Base-by-base conservation (phyloP, 2,329 filamentous ascomycete genomes). In the Escovopsis sp. region DNA sequence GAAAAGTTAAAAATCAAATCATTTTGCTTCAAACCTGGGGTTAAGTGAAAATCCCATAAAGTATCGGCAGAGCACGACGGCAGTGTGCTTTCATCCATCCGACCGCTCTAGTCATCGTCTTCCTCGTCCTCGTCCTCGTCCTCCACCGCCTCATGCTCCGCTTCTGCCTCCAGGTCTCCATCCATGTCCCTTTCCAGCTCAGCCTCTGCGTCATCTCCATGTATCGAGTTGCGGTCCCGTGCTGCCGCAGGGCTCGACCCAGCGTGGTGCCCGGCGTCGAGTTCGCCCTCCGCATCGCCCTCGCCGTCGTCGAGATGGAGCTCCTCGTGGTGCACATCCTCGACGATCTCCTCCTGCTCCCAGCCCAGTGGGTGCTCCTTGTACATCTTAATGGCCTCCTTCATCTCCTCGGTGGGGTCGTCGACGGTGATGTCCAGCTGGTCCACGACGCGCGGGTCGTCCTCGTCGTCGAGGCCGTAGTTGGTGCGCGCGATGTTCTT, bases 401-500 rank as follows among this genome's bases (percentile, higher is more conserved):
- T 61, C 53, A 74, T 67, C 12, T 71, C 66, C 37, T 76, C 72
- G 27, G 63, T 65, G 7, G 74, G 73, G 35, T 77, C 72, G 29
- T 68, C 63, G 12, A 80, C 63, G 8, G 62, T 64, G 20, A 78
- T 60, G 40, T 76, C 68, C 38, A 77, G 60, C 49, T 75, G 67
- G 49, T 78, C 72, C 11, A 76, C 62, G 33, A 67, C 64, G 50
- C 70, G 63, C 48, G 70, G 67, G 43, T 70, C 65, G 41, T 70
- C 64, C 31, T 70, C 66, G 27, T 64, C 57, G 31, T 50, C 51
- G 25, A 67, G 55, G 43, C 66, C 69, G 36, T 63, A 44, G 15
- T 45, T 62, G 29, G 64, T 71, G 37, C 71, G 70, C 37, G 72
- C 68, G 48, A 79, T 77, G 53, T 76, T 76, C 65, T 74, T 79